Percentiles rank a stretch among this genome's conserved stretches.
Conservation (phyloP, 306 rosid genomes). For the Lathyrus sativus region DNA sequence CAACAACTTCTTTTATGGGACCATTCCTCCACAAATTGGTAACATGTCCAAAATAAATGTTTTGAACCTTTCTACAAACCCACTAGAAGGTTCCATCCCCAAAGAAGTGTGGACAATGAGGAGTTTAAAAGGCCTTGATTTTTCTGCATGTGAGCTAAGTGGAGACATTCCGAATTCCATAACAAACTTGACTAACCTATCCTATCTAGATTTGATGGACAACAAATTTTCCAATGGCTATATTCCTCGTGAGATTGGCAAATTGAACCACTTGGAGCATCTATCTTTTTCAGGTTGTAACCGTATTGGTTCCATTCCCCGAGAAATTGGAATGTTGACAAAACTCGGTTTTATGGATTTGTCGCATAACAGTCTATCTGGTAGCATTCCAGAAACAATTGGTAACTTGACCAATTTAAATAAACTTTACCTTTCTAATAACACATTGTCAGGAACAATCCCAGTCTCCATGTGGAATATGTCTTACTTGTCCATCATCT, state of each 20-base stretch:
- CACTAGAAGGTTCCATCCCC: slow-evolving; percentile 31
- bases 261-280: slow-evolving; percentile 4
- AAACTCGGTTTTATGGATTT: not conserved
- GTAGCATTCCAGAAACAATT: slow-evolving; percentile 28
- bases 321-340: slow-evolving; percentile 39
- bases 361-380: not conserved
- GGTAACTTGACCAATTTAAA: slow-evolving; percentile 26
- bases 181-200: slow-evolving; percentile 26
- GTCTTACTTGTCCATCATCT: not conserved
- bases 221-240: slow-evolving; percentile 3
- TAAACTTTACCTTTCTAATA: not conserved
- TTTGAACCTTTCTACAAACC: slow-evolving; percentile 8
- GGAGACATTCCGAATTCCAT: slow-evolving; percentile 14
- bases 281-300: rapidly evolving
- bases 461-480: slow-evolving; percentile 31
- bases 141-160: not conserved
- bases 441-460: slow-evolving; percentile 5
- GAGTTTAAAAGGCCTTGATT: slow-evolving; percentile 24
- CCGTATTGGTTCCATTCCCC: slow-evolving; percentile 30
- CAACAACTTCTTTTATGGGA: slow-evolving; percentile 15
- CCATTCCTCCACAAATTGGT: slow-evolving; percentile 38
- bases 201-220: not conserved
- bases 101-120: slow-evolving; percentile 30
- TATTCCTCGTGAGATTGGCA: slow-evolving; percentile 36
- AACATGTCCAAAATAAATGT: slow-evolving; percentile 24